A percentile compares a stretch with the other conserved stretches of the same genome.
Conservation (phyloP, 208 protist species). For the Leishmania braziliensis region DNA sequence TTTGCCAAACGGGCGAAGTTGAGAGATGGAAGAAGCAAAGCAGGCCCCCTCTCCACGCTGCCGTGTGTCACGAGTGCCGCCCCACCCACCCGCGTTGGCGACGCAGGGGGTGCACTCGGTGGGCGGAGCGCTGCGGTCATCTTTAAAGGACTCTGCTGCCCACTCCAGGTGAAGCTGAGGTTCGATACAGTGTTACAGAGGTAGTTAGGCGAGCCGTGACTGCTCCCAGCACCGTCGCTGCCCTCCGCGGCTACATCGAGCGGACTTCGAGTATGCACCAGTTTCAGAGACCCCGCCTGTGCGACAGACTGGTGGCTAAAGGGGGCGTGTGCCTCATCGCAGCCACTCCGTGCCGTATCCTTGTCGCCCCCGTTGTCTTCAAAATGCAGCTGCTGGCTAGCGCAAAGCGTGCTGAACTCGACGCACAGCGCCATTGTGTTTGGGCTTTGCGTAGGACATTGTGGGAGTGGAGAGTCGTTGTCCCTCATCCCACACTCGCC, state of each 20-base stretch:
- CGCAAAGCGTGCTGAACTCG: not conserved
- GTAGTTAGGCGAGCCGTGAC: constrained; percentile 10
- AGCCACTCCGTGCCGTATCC: not conserved
- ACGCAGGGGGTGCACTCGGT: not conserved
- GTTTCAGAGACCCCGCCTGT: not conserved
- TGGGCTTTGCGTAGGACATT: not conserved
- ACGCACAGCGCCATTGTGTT: not conserved
- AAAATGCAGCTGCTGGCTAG: not conserved
- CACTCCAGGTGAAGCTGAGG: not conserved
- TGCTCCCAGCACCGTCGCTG: constrained; percentile 9
- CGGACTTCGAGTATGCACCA: not conserved
- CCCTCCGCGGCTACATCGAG: not conserved
- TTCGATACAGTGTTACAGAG: constrained; percentile 12
- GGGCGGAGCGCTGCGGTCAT: not conserved
- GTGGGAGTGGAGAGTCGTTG: constrained; percentile 11
- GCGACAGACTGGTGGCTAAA: not conserved
- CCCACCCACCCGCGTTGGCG: not conserved
- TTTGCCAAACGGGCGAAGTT: not conserved
- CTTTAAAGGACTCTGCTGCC: constrained; percentile 1
- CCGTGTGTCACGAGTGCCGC: not conserved
- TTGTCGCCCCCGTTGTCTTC: not conserved
- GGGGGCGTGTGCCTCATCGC: not conserved
- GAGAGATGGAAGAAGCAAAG: not conserved
- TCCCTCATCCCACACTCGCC: not conserved
- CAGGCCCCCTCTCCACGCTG: not conserved